Percentiles rank a stretch among this genome's conserved stretches.
Evolutionary conservation across 371 early-diverging fungal genomes (phyloP).

Genomic region (Mucor indicus): DNA sequence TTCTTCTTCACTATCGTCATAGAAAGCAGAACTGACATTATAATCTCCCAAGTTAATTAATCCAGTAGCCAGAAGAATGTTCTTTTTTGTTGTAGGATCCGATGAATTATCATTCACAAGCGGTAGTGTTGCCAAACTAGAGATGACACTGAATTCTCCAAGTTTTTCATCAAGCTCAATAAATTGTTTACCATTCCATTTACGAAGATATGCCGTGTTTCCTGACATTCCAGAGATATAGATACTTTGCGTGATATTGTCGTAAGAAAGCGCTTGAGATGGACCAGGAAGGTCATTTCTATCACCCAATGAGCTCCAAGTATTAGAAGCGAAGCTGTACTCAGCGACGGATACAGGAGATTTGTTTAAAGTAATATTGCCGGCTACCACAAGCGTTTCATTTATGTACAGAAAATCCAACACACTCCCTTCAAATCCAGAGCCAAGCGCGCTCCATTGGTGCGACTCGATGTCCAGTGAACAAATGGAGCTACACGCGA

Average conservation of each 20-base stretch:
- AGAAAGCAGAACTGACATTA: conserved; percentile 64
- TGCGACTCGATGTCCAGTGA: conserved; percentile 19
- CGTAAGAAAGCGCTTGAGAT: conserved; percentile 30
- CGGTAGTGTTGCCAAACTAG: conserved; percentile 22
- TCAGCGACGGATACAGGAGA: conserved; percentile 42
- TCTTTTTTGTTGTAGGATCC: not conserved
- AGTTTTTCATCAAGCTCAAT: conserved; percentile 5
- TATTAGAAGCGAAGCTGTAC: conserved; percentile 40
- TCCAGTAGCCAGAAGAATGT: conserved; percentile 42
- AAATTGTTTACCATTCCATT: conserved; percentile 44
- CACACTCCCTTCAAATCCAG: conserved; percentile 40
- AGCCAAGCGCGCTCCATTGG: conserved; percentile 45
- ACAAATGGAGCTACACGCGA: conserved; percentile 48
- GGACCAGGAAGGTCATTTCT: conserved; percentile 40
- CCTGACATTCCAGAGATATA: conserved; percentile 40
- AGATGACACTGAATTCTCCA: conserved; percentile 32
- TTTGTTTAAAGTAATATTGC: conserved; percentile 42
- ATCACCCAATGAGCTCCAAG: conserved; percentile 46
- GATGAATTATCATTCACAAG: not conserved
- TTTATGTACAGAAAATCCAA: conserved; percentile 50
- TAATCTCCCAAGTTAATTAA: conserved; percentile 39
- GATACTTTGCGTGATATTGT: conserved; percentile 25
- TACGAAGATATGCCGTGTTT: conserved; percentile 18
- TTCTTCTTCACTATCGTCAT: conserved; percentile 51
- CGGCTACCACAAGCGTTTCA: conserved; percentile 41